Conservation (phyloP, 495 filamentous ascomycete species). For the Margaritispora aquatica region DNA sequence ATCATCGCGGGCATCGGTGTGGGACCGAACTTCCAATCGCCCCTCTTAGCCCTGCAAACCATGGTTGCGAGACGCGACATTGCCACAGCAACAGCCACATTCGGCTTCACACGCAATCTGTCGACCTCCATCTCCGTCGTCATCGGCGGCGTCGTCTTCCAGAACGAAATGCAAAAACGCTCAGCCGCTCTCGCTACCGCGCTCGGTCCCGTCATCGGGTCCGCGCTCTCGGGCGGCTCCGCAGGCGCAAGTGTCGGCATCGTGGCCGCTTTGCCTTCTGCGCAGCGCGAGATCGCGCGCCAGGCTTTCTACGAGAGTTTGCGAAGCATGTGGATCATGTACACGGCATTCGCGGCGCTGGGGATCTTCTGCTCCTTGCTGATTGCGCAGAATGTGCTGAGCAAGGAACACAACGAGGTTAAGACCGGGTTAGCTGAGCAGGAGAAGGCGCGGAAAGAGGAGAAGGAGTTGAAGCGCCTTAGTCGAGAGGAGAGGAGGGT, state of each 20-base stretch:
- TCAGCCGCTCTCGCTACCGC: constrained; percentile 30
- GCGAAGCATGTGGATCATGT: constrained; percentile 61
- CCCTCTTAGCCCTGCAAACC: constrained; percentile 75
- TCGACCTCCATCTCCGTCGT: constrained; percentile 61
- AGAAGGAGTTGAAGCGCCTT: constrained; percentile 5
- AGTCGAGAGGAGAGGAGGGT: constrained; percentile 8
- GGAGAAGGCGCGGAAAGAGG: constrained; percentile 16
- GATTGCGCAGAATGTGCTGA: constrained; percentile 13
- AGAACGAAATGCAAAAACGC: constrained; percentile 46
- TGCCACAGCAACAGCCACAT: constrained; percentile 61
- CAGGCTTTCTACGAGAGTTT: constrained; percentile 50
- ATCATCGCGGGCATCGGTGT: constrained; percentile 61
- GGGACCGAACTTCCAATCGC: constrained; percentile 65
- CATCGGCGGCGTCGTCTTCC: constrained; percentile 63
- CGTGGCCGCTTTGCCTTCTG: constrained; percentile 41
- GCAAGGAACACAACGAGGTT: constrained; percentile 18
- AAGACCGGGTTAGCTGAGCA: constrained; percentile 21
- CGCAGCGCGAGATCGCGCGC: constrained; percentile 32
- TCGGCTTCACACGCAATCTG: constrained; percentile 58
- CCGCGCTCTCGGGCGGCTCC: constrained; percentile 40
- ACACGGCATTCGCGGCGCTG: constrained; percentile 24
- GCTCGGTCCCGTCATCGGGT: constrained; percentile 36
- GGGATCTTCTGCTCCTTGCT: constrained; percentile 13
- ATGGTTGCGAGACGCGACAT: constrained; percentile 53
- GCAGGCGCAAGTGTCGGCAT: constrained; percentile 54